Base-by-base conservation (phyloP, 805 yeast species). In the Candida incommunis region DNA sequence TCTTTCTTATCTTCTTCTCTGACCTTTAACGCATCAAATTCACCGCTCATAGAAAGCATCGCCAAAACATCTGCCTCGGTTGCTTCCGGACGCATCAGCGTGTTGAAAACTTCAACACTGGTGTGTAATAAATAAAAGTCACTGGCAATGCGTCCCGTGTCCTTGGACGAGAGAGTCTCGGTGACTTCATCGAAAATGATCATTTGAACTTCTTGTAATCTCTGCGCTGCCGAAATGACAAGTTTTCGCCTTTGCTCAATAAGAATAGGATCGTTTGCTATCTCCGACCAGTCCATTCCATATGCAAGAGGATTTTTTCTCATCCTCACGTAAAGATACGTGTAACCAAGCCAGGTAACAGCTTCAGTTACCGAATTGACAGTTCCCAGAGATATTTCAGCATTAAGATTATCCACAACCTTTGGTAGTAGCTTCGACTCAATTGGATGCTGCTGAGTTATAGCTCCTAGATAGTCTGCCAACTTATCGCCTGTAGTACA, bases 341-440 rank as follows among this genome's bases (percentile, higher is more conserved):
- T 92, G 55, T 94, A 92, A 2, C 98, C 97, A n/a, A 92, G 68
- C 99, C 99, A 92, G 51, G 80, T 85, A 0, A 92, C 82, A 46
- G 88, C 99, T 64, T 92, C 98, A 24, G 84, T 94, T 9, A 92
- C 78, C 55, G 81, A 88, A 0, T 97, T 86, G 1, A 92, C 97
- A 0, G 94, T 88, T 1, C 99, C 99, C 18, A 92, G 63, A 0
- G 97, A 82, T 21, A 94, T 86, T 60, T 92, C 99, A 0, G 99
- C 99, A 61, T 94, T 94, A 57, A 92, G 68, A 52, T 90, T 92
- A 58, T 92, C 99, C 18, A 84, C 87, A 24, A 92, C 63, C 55
- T 84, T 85, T 0, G 75, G 78, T 46, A 80, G 70, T 34, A 92
- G 68, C 49, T 78, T 76, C 0, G 96, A 86, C 60, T 92, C 99